Evolutionary conservation across 495 filamentous ascomycete species (phyloP), one percentile per base, ranked within the genome.

Genomic region (Amniculicola lignicola): DNA sequence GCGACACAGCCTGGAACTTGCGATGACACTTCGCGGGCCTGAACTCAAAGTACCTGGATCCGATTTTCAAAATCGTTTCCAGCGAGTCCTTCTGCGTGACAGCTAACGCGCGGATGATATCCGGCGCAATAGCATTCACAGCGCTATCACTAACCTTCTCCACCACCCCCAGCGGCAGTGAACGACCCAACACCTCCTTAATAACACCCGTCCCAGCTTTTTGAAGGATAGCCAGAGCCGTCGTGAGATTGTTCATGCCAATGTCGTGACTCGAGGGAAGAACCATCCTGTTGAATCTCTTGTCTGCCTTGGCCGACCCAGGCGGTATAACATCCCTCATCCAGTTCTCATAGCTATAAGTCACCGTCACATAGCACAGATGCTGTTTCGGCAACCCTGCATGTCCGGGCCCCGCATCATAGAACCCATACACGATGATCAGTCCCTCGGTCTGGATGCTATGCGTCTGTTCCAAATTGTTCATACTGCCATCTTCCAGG

Each of bases 21-120:
- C 57, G 63, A 54, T 78, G 75, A 21, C 76, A 67, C 31, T 74
- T 71, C 1, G 79, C 77, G 1, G 79, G 78, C 6, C 79, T 72
- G 48, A 79, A 79, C 66, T 80, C 79, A 39, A 80, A 81, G 62
- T 80, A 81, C 16, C 79, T 64, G 0, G 76, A 75, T 6, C 79
- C 78, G 33, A 80, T 70, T 29, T 48, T 53, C 31, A 81, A 69
- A 53, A 80, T 74, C 15, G 68, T 59, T 23, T 67, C 58, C 2
- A 80, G 65, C 29, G 54, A 59, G 53, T 80, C 76, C 53, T 81
- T 81, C 51, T 81, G 78, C 31, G 76, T 81, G 37, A 80, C 73
- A 53, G 78, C 72, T n/a, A 80, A 66, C 18, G 70, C 72, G 42
- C 65, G 67, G 61, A 81, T 71, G 62, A 81, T 79, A 41, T 75